Base-by-base conservation (phyloP, 495 filamentous ascomycete species). In the Zalerion maritima region DNA sequence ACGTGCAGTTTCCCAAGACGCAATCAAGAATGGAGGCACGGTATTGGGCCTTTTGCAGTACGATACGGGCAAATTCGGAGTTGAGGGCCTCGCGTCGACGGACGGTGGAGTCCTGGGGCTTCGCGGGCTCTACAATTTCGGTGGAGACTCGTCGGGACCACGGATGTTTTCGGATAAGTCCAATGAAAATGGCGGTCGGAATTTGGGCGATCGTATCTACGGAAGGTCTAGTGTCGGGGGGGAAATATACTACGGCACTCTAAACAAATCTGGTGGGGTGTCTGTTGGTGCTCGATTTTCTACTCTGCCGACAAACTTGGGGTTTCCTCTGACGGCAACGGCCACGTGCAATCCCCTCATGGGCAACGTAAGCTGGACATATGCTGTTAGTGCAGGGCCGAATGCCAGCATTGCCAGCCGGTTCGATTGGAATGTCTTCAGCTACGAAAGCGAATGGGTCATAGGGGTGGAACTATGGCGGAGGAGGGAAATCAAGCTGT, bases 341-440 rank as follows among this genome's bases (percentile, higher is more conserved):
- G 57, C 89, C 38, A 91, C 82, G 9, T 48, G 94, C 18, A 94
- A 91, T 27, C 89, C 89, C 0, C 62, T 97, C 7, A 94, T 93
- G 65, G 89, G 89, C 17, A 91, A 78, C 34, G 59, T 96, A 29
- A 84, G 78, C 24, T 77, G 81, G 16, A 91, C 76, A 4, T 97
- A 96, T 42, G 81, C 89, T 9, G 75, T 94, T 8, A 73, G 79
- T 40, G 89, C 87, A 4, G 78, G 79, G 13, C 71, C 67, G 8
- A 71, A 83, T 34, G 69, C 89, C 29, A 75, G 83, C 1, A 70
- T 97, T 26, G 87, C 84, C 34, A 84, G 82, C 18, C 71, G 77
- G 22, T 87, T 96, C 57, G 83, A 89, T 38, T 97, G 96, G 50
- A 97, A 97, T 47, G 83, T 94, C 28, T 94, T 94, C 57, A 91